Base-by-base conservation (phyloP, 2,329 filamentous ascomycete species). In the Pseudofabraea citricarpa region DNA sequence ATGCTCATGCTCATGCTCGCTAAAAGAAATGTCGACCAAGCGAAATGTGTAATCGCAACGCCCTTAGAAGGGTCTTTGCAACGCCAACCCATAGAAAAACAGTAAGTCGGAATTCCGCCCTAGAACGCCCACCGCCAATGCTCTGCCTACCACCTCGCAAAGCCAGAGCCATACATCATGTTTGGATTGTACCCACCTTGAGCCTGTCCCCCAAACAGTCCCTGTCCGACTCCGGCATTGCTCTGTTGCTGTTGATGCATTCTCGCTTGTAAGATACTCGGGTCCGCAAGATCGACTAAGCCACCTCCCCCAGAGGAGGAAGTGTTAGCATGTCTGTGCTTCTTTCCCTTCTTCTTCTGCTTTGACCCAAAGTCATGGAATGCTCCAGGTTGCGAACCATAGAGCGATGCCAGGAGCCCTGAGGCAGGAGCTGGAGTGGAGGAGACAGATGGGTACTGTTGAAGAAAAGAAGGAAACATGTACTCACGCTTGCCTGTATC, bases 271-370 rank as follows among this genome's bases (percentile, higher is more conserved):
- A 97, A 83, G 80, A 96, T 96, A 80, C 89, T 95, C 79, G 91
- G 91, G 89, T 97, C 90, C 79, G 87, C 89, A 90, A 95, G 89
- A 94, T 97, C 90, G 77, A 94, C 90, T 91, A 96, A 83, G 77
- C 88, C 90, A 87, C 89, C 88, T 82, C 90, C 90, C 77, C 87
- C 87, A 83, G 90, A 95, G 83, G 91, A 97, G 87, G 90, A 95
- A 91, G 91, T 96, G 89, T 96, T 95, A 93, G 90, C 91, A 85
- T 96, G 90, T 84, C 90, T 94, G 80, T 96, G 91, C 89, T 96
- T 96, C 83, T 95, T 96, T 77, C 90, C 90, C 89, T 95, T 95
- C 83, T 95, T 96, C 85, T 95, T 95, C 81, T 94, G 90, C 84
- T 95, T 94, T 74, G 87, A 85, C 74, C 86, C 86, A 74, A 85